These are phyloP conservation scores for Penicillium mononematosum DNA, from an alignment of 495 filamentous ascomycete species.

Conservation along the genomic window DNA sequence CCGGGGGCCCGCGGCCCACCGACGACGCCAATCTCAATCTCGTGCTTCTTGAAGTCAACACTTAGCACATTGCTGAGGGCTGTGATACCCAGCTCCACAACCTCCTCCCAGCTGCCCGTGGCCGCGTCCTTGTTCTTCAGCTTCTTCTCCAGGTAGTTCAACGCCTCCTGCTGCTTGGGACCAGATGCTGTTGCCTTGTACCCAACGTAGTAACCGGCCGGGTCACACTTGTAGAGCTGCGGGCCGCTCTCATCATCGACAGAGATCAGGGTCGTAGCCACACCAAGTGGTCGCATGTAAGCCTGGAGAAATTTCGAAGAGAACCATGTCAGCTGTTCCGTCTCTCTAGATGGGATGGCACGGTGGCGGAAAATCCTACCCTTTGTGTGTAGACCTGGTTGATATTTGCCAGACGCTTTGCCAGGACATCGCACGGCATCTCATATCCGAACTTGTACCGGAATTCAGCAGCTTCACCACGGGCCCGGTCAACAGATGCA, in stretches of 20 bases:
- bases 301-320: constrained; percentile 55
- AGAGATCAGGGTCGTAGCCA: constrained; percentile 91
- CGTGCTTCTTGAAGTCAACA: constrained; percentile 99
- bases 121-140: constrained; percentile 98
- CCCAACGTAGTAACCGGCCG: constrained; percentile 94
- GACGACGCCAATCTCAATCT: constrained; percentile 96
- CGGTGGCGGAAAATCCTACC: constrained; percentile 50
- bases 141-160: constrained; percentile 98
- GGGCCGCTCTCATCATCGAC: constrained; percentile 89
- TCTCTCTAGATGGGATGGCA: background rate
- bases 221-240: constrained; percentile 98
- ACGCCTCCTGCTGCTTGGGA: constrained; percentile 96
- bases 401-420: constrained; percentile 96
- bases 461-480: constrained; percentile 95
- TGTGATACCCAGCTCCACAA: constrained; percentile 93
- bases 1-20: constrained; percentile 78
- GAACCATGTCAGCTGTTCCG: constrained; percentile 1
- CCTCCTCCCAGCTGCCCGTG: constrained; percentile 92
- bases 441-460: constrained; percentile 98
- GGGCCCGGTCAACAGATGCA: constrained; percentile 84
- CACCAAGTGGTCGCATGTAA: constrained; percentile 96
- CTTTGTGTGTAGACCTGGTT: constrained; percentile 98
- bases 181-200: constrained; percentile 98
- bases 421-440: constrained; percentile 96
- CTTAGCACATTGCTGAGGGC: constrained; percentile 92